phyloP scores from a whole-genome alignment of 139 green algal species.

The Medakamo hakoo region DNA sequence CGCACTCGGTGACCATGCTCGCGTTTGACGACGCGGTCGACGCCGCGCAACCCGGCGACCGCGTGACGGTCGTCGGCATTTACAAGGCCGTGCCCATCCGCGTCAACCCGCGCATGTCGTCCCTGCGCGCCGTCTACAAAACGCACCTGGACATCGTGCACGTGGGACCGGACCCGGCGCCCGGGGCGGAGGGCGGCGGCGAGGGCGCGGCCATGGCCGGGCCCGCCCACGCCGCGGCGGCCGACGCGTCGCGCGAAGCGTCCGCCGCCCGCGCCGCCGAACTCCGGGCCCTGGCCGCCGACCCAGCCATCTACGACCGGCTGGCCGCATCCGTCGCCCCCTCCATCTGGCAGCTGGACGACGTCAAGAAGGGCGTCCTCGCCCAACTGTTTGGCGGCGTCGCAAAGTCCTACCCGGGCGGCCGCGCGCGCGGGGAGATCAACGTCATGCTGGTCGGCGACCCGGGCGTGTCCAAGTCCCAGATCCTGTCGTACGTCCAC shows the following conservation, averaged over 20 bases:
- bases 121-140: conserved; percentile 25
- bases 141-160: conserved; percentile 87
- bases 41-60: conserved; percentile 62
- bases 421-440: conserved; percentile 62
- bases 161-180: conserved; percentile 47
- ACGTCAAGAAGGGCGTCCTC: conserved; percentile 86
- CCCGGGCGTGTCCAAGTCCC: conserved; percentile 85
- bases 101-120: background rate
- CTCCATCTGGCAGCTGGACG: conserved; percentile 94
- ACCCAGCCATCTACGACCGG: conserved; percentile 73
- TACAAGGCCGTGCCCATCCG: conserved; percentile 61
- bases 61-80: conserved; percentile 60
- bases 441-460: conserved; percentile 95
- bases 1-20: conserved; percentile 74
- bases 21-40: conserved; percentile 72
- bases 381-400: conserved; percentile 69
- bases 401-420: conserved; percentile 23
- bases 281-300: conserved; percentile 26
- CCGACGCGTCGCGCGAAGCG: background rate
- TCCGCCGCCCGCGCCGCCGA: background rate
- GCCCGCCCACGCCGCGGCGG: background rate
- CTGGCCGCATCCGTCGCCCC: conserved; percentile 74
- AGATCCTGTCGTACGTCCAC: conserved; percentile 90
- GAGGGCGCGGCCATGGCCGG: conserved; percentile 17
- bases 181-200: conserved; percentile 17